Evolutionary conservation across 2,329 filamentous ascomycete genomes (phyloP), one percentile per base, ranked within the genome.

Genomic region (Aspergillus aculeatinus): DNA sequence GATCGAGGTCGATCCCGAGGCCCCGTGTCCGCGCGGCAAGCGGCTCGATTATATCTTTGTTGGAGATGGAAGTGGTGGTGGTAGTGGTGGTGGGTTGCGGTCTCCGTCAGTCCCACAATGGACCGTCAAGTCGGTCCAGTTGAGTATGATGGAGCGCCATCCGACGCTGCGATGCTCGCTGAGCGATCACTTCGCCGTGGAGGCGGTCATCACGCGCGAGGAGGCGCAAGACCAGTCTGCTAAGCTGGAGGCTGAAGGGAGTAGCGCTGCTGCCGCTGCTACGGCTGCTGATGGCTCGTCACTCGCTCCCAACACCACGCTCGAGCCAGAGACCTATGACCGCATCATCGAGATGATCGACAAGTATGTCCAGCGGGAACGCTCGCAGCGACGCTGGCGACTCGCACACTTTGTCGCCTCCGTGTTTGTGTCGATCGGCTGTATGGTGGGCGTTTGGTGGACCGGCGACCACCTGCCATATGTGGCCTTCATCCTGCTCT

Each of bases 31-130:
- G 0, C 82, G 81, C 25, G 94, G 90, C n/a, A 94, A 96, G 74
- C 83, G 95, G 23, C 83, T 98, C 51, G 95, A 99, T 77, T 99
- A 99, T 76, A 89, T 99, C 70, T 98, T 99, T 76, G 88, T 91
- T 67, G 86, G 85, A 1, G 83, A 84, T 12, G 84, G 82, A 12
- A 72, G 72, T 35, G 73, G 77, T 60, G 60, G 69, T 33, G 72
- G 25, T 25, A 2, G 25, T 25, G 25, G 25, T 25, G 27, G 27
- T 29, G 27, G 27, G 7, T 29, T 29, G 27, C 27, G 27, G 27
- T 29, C 27, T 9, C 7, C 27, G 27, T 29, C 27, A 29, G 27
- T 63, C 51, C 74, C 60, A 70, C 76, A 77, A 59, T 97, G 93
- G 92, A 79, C 85, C 12, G 86, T 97, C 60, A 82, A 87, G 60